Percentiles rank a stretch among this genome's conserved stretches.
Conservation (phyloP, 2,329 filamentous ascomycete genomes). For the Alternaria angustiovoidea region DNA sequence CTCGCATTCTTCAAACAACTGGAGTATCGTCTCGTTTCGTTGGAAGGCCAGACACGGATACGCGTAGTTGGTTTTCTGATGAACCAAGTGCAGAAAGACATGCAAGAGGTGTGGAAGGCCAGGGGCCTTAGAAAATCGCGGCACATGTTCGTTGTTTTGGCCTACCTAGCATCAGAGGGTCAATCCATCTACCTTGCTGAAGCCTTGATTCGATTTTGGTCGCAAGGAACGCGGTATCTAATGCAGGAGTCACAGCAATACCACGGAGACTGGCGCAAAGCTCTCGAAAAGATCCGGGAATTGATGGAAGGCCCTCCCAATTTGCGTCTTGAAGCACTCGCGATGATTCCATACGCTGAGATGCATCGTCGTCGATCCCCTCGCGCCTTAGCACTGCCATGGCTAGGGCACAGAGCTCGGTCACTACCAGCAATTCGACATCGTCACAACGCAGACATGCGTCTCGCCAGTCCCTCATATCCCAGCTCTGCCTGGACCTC, state of each 20-base stretch:
- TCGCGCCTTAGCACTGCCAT: neutral
- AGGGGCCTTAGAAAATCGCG: neutral
- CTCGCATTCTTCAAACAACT: neutral
- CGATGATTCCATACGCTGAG: neutral
- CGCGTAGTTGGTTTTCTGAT: neutral
- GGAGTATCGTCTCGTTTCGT: too few relatives aligned
- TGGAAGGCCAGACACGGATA: neutral
- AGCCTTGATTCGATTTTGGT: neutral
- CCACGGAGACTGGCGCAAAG: neutral
- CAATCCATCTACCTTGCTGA: neutral
- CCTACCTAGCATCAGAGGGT: neutral
- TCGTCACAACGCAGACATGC: constrained; percentile 4
- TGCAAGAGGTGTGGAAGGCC: neutral
- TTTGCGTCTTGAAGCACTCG: neutral
- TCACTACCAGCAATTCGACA: constrained; percentile 5
- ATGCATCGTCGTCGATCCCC: neutral
- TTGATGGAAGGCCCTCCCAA: neutral
- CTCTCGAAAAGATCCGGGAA: neutral
- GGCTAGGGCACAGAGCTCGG: neutral
- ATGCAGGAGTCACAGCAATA: neutral
- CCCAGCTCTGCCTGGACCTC: neutral
- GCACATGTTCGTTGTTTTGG: neutral
- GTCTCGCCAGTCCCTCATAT: neutral
- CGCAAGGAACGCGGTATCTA: neutral
- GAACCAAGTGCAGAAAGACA: neutral